Evolutionary conservation across 164 flowering plant species (phyloP).

Genomic region (Platanus orientalis): DNA sequence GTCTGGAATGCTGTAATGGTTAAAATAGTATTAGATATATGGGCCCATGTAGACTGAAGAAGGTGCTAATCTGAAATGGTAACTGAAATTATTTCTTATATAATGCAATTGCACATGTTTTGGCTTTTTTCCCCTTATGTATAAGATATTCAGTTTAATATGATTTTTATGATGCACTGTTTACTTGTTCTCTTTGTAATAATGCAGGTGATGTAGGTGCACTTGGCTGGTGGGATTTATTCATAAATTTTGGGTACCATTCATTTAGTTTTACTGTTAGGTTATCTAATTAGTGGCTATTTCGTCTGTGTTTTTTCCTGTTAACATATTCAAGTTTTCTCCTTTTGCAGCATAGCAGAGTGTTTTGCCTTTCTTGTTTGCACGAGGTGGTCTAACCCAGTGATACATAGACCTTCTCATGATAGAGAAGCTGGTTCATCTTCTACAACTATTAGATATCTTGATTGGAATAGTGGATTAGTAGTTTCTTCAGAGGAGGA

Average conservation of each 20-base stretch:
- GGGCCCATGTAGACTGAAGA: too few relatives aligned
- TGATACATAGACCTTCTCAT: constrained; percentile 56
- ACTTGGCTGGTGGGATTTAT: constrained; percentile 94
- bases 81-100: too few relatives aligned
- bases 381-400: constrained; percentile 90
- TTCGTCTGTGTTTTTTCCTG: background rate
- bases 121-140: background rate
- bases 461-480: constrained; percentile 72
- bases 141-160: background rate
- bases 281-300: constrained; percentile 4
- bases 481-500: constrained; percentile 60
- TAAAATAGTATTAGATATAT: too few relatives aligned
- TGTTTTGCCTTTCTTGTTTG: constrained; percentile 94
- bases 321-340: background rate
- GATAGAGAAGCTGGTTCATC: constrained; percentile 49
- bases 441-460: constrained; percentile 47
- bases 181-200: constrained; percentile 1
- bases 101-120: too few relatives aligned
- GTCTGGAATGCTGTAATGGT: too few relatives aligned
- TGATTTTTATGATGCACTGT: background rate
- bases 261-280: background rate
- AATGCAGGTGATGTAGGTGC: constrained; percentile 83
- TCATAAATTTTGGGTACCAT: constrained; percentile 82
- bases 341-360: constrained; percentile 67
- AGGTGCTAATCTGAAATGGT: too few relatives aligned